Base-by-base conservation (phyloP, 768 basidiomycete species). In the Epithele typhae region DNA sequence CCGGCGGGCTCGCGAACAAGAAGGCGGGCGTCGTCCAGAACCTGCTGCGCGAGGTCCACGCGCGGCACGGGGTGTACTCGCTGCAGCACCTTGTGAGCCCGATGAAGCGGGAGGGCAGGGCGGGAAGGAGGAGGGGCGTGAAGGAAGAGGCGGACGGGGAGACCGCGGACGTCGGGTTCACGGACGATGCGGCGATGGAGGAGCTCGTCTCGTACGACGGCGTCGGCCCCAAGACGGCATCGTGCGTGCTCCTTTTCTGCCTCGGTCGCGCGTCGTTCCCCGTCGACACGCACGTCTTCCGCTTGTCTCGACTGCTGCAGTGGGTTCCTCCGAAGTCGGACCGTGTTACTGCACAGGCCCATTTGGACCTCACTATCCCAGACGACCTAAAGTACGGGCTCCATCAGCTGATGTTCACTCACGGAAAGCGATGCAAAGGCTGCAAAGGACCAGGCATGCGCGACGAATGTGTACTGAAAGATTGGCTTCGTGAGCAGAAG, bases 281-380 rank as follows among this genome's bases (percentile, higher is more conserved):
- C 0, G 81, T 83, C 40, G 81, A 83, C 49, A 83, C 81, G 7
- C 80, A 82, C 50, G 74, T 83, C 21, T 82, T 72, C 54, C 67
- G 80, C 12, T 58, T 81, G 45, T 72, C 71, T 59, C 75, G 65
- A 42, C 46, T 81, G 6, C 62, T 79, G 10, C 74, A 71, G 0
- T 78, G 78, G 76, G 70, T 77, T 0, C 77, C 78, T 6, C 37
- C 55, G 7, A 55, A 46, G 21, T 73, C 78, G 14, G 72, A 79
- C 55, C 61, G 77, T 1, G 69, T 82, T 2, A 66, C 67, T 5
- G 68, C 81, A 1, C 81, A 81, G 60, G 78, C 76, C 10, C 80
- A 81, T 58, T 59, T 82, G 15, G 79, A 82, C 53, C 54, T 71
- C 24, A 68, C 58, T 22, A 64, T 83, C 17, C 78, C 79, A 2